Evolutionary conservation across 1,284 basidiomycete species (phyloP), one percentile per base, ranked within the genome.

Genomic region (Ustilago tritici): DNA sequence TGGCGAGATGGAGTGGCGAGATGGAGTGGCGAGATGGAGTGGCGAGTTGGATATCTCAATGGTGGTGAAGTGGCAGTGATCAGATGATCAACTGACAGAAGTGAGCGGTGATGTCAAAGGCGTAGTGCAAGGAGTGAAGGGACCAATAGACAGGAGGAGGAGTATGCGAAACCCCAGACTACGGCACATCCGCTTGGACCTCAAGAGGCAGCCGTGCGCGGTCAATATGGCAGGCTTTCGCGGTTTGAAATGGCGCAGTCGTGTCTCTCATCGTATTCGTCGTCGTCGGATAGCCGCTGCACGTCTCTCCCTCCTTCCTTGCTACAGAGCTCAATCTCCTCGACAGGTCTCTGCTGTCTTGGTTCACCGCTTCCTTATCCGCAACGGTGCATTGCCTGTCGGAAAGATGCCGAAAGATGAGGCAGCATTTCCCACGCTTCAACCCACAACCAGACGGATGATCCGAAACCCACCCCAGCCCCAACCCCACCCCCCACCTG

Each of bases 1-100:
- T 46, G 43, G 43, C 40, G 15, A 41, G 40, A 41, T 41, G 40
- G n/a, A 46, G 43, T 46, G 43, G 43, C 40, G 15, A 41, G 40
- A 41, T 41, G 40, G 40, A 38, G 36, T 38, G 40, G 23, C 2
- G 23, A 28, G 1, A 41, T 41, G 10, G n/a, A 46, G 43, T 46
- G 43, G 43, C 40, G 15, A 41, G 40, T n/a, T 41, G 40, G 43
- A 19, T 19, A 19, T 19, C 43, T 46, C 14, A 19, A 19, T 17
- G 17, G 43, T 46, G 7, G 43, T 46, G n/a, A 19, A 19, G 43
- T 5, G n/a, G 6, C n/a, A 46, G n/a, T 46, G 43, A 46, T 46
- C 43, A 46, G 14, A 19, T 19, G n/a, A 19, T 46, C n/a, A 7
- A 46, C 43, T 46, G n/a, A 46, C 19, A 19, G 43, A 46, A 46